Percentiles rank a stretch among this genome's conserved stretches.
These are phyloP conservation scores for sunflower (Helianthus annuus) DNA, from an alignment of 129 eudicot genomes.

Conservation along the genomic window HanXRQr2.0-SUNRISE NC_035441.2:178539095-178539594, in stretches of 20 bases:
- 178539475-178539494: neutral
- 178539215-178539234: constrained; percentile 82
- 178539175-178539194: constrained; percentile 50
- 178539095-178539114: constrained; percentile 74
- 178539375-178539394: constrained; percentile 59
- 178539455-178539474: constrained; percentile 46
- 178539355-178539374: neutral
- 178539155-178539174: constrained; percentile 37
- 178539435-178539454: constrained; percentile 73
- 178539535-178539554: constrained; percentile 58
- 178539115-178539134: constrained; percentile 11
- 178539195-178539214: constrained; percentile 86
- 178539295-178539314: neutral
- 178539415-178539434: constrained; percentile 61
- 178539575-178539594: constrained; percentile 36
- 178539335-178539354: neutral
- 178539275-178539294: constrained; percentile 18
- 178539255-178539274: constrained; percentile 45
- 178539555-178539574: constrained; percentile 34
- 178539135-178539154: neutral
- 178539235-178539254: constrained; percentile 71
- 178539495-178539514: neutral
- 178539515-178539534: neutral
- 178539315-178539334: constrained; percentile 5
- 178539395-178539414: constrained; percentile 83